Evolutionary conservation across 2,329 filamentous ascomycete genomes (phyloP).

Genomic region (Lomentospora prolificans): DNA sequence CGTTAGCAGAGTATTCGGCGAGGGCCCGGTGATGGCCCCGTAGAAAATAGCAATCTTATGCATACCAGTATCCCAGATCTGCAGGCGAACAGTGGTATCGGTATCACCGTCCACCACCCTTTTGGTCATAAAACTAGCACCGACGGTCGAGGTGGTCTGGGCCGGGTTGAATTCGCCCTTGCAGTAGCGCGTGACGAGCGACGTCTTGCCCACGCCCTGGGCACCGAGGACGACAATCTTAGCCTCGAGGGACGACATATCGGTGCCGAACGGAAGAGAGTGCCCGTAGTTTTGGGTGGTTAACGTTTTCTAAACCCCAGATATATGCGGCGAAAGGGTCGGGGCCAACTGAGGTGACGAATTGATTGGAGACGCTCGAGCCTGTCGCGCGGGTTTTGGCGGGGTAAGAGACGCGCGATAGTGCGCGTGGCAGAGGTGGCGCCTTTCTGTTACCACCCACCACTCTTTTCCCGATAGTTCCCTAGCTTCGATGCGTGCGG

Average conservation of each 20-base stretch:
- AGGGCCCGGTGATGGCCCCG: no score
- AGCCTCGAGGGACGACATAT: constrained; percentile 56
- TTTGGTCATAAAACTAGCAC: constrained; percentile 72
- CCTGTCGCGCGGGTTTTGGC: background rate
- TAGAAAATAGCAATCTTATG: no score
- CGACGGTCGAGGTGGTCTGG: constrained; percentile 61
- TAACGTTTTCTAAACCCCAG: no score
- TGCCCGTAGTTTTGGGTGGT: no score
- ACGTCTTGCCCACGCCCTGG: constrained; percentile 73
- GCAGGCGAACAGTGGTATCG: constrained; percentile 77
- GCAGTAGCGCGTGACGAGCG: constrained; percentile 66
- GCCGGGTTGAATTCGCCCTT: constrained; percentile 60
- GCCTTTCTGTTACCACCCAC: background rate
- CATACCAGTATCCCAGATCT: constrained; percentile 85
- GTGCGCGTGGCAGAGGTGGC: background rate
- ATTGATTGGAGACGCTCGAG: background rate
- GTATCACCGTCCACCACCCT: constrained; percentile 73
- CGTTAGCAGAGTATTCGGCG: background rate
- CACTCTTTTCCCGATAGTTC: background rate
- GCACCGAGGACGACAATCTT: constrained; percentile 75
- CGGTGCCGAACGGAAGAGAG: no score
- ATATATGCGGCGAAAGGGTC: no score
- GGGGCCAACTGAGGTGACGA: background rate
- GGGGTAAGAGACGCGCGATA: background rate
- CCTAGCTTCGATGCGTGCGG: no score